Evolutionary conservation across 192 early-diverging fungal genomes (phyloP), one percentile per base, ranked within the genome.

Genomic region (Coemansia sp.): DNA sequence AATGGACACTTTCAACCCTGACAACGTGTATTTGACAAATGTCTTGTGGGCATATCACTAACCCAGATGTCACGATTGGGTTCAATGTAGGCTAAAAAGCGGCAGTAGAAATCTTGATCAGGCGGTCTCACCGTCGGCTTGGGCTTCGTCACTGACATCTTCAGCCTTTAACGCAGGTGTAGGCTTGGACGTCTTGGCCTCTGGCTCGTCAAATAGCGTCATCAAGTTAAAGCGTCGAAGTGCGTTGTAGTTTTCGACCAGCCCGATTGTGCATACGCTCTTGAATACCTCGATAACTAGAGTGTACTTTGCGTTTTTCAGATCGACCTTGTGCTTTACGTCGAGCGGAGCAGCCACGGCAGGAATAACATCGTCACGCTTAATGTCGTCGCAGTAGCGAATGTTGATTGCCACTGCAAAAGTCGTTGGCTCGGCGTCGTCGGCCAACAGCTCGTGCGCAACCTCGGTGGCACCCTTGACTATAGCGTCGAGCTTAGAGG

Each of bases 271-370:
- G 24, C 78, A 80, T 66, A 85, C 75, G 72, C 75, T 85, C 64
- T 85, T 85, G 70, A 85, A 85, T 11, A 71, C 75, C 52, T 85
- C 83, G 24, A 85, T 81, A 46, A 85, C 83, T 11, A 85, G 24
- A 8, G 83, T 81, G 70, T 81, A 65, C 46, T 71, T 75, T 60
- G 83, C 79, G 62, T 85, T 71, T 53, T 76, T 75, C 66, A 85
- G 58, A 53, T 85, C 83, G 11, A 85, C 83, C 47, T 77, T 85
- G 79, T 85, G 83, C 69, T 75, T 85, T 20, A n/a, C 75, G 47
- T 81, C 75, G 24, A 85, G 62, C 60, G 76, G 79, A 8, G 79
- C 83, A 40, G 83, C 83, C 40, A 85, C 83, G 4, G 83, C 72
- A 33, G 72, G 66, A 61, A 85, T 85, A 27, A 85, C 49, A 2